Evolutionary conservation across 2,329 filamentous ascomycete genomes (phyloP).

Genomic region (Verticillium dahliae): DNA sequence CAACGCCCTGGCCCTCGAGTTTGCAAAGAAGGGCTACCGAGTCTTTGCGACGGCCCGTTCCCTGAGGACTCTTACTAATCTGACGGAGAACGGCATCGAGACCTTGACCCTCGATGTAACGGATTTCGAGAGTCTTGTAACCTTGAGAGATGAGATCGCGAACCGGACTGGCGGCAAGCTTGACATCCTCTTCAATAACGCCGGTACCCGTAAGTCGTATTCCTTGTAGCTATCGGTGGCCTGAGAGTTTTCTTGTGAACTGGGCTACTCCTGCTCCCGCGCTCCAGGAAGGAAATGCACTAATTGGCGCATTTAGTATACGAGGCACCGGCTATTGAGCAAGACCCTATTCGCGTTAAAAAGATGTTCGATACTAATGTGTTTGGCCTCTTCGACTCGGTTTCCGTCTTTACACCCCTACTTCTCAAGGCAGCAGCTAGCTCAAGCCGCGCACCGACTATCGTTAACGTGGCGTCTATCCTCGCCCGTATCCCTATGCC

Average conservation of each 20-base stretch:
- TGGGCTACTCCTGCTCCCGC: too few species aligned
- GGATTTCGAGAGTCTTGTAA: conserved; percentile 21
- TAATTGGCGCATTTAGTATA: conserved; percentile 1
- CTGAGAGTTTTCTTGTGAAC: too few species aligned
- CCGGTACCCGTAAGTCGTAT: conserved; percentile 20
- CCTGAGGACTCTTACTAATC: conserved; percentile 15
- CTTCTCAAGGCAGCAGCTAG: conserved; percentile 22
- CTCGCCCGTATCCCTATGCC: conserved; percentile 21
- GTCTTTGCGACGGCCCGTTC: conserved; percentile 8
- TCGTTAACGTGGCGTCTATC: conserved; percentile 34
- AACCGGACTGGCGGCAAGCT: conserved; percentile 26
- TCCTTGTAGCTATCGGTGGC: too few species aligned
- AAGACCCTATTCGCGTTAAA: conserved; percentile 12
- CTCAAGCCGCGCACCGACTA: conserved; percentile 5
- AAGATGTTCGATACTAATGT: conserved; percentile 29
- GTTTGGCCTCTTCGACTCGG: conserved; percentile 29
- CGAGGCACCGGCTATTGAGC: conserved; percentile 14
- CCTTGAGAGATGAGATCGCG: conserved; percentile 17
- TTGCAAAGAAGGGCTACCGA: not conserved
- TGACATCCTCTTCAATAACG: conserved; percentile 38
- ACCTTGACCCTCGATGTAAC: conserved; percentile 34
- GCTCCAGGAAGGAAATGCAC: too few species aligned
- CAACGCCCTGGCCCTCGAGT: conserved; percentile 5
- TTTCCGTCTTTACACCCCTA: conserved; percentile 29
- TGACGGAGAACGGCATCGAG: conserved; percentile 24